Conservation (phyloP, 1,284 basidiomycete genomes). For the Pseudozyma sp. region DNA sequence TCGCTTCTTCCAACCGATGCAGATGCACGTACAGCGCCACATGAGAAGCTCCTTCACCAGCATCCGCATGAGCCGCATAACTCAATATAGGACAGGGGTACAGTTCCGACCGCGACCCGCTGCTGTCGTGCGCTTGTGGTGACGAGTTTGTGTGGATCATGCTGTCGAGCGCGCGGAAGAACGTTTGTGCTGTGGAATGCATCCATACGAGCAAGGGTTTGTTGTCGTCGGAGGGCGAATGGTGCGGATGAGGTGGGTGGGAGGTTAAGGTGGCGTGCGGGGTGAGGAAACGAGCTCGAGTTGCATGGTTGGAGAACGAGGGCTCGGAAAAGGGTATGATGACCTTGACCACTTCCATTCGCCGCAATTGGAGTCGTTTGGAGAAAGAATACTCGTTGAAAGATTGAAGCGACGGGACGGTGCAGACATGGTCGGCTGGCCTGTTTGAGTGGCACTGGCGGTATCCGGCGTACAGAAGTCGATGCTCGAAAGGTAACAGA, state of each 20-base stretch:
- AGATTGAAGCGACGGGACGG: conserved; percentile 5
- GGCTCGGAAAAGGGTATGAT: conserved; percentile 39
- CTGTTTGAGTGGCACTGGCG: background rate
- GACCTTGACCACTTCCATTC: conserved; percentile 43
- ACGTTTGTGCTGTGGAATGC: conserved; percentile 27
- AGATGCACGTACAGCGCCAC: conserved; percentile 35
- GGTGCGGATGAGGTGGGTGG: background rate
- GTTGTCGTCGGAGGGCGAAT: background rate
- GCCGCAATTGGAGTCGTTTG: conserved; percentile 12
- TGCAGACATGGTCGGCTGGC: background rate
- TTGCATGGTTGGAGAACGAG: conserved; percentile 11
- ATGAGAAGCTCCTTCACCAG: conserved; percentile 9
- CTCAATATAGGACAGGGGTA: conserved; percentile 30
- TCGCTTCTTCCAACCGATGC: conserved; percentile 21
- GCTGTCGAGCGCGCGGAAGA: conserved; percentile 19
- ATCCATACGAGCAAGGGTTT: conserved; percentile 21
- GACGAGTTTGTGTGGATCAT: conserved; percentile 17
- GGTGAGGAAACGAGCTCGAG: conserved; percentile 24
- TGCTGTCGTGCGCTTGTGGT: background rate
- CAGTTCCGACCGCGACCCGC: background rate
- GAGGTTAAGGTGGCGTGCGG: background rate
- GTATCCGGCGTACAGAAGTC: conserved; percentile 20
- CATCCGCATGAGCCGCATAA: conserved; percentile 20
- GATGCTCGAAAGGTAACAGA: conserved; percentile 19
- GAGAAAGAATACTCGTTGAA: conserved; percentile 7